Conservation (phyloP, 148 eudicot genomes). For the Dysphania ambrosioides region DNA sequence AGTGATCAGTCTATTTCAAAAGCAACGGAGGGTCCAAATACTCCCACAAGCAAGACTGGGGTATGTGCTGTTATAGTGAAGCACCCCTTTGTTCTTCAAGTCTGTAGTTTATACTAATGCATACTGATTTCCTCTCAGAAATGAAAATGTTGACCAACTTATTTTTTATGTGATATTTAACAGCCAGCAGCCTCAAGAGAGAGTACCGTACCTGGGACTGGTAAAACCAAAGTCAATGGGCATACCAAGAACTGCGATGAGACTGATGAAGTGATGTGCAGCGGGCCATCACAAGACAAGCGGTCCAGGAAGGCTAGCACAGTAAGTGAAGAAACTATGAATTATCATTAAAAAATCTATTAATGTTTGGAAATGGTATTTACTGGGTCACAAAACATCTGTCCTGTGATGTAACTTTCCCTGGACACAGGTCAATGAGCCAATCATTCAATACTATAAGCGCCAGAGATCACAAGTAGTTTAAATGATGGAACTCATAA, state of each 20-base stretch:
- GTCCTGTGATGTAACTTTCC: constrained; percentile 5
- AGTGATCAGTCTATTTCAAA: constrained; percentile 49
- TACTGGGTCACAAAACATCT: not conserved
- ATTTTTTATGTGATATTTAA: constrained; percentile 5
- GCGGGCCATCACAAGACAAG: constrained; percentile 68
- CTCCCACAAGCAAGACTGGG: constrained; percentile 81
- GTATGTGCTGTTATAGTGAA: constrained; percentile 31
- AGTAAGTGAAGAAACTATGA: constrained; percentile 34
- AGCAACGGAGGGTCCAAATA: constrained; percentile 45
- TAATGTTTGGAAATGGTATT: not conserved
- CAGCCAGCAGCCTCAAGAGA: constrained; percentile 88
- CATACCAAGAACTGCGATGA: constrained; percentile 31
- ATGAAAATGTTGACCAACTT: not conserved
- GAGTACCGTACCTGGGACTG: constrained; percentile 58
- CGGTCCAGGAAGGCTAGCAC: constrained; percentile 73
- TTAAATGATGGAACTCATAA: constrained; percentile 14
- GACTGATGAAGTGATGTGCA: constrained; percentile 43
- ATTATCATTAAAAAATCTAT: not conserved
- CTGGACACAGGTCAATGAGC: constrained; percentile 66
- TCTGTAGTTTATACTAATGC: not conserved
- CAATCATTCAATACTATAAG: constrained; percentile 64
- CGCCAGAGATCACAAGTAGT: constrained; percentile 69
- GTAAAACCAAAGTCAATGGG: constrained; percentile 40
- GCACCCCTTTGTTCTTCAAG: not conserved
- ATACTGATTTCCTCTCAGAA: not conserved